A percentile compares a stretch with the other conserved stretches of the same genome.
Evolutionary conservation across 805 yeast genomes (phyloP).

Genomic region (Candida argentea): DNA sequence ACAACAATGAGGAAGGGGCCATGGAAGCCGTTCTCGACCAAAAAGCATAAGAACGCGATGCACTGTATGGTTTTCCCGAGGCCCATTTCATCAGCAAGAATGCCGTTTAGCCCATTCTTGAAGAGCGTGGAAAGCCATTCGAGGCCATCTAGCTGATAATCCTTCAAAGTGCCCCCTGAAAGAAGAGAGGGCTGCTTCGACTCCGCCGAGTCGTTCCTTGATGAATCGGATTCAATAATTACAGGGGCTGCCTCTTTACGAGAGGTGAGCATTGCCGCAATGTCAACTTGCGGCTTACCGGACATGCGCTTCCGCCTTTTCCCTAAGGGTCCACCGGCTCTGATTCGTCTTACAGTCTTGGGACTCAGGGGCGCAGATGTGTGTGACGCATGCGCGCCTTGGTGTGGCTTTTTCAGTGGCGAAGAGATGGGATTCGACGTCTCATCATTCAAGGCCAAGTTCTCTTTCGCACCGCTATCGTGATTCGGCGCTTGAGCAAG

Average conservation of each 20-base stretch:
- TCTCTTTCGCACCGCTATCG: conserved; percentile 19
- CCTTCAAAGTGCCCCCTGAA: conserved; percentile 52
- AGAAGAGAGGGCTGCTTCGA: conserved; percentile 22
- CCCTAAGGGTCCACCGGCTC: too few relatives aligned
- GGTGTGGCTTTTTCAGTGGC: too few relatives aligned
- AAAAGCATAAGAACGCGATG: conserved; percentile 64
- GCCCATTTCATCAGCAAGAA: conserved; percentile 97
- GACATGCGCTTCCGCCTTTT: conserved; percentile 1
- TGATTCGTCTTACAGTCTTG: too few relatives aligned
- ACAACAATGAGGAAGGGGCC: conserved; percentile 78
- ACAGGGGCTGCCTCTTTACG: too few relatives aligned
- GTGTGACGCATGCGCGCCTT: too few relatives aligned
- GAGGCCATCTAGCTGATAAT: conserved; percentile 81
- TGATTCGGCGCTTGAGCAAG: too few relatives aligned
- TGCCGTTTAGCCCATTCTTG: conserved; percentile 92
- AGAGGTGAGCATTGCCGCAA: conserved; percentile 7
- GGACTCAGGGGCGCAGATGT: conserved; percentile 31
- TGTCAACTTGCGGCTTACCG: conserved; percentile 3
- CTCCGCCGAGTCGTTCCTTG: conserved; percentile 15
- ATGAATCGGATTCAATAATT: conserved; percentile 8
- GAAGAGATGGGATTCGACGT: too few relatives aligned
- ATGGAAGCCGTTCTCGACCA: conserved; percentile 64
- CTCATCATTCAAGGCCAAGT: too few relatives aligned
- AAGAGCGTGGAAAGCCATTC: conserved; percentile 85
- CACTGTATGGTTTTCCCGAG: conserved; percentile 90